phyloP scores from a whole-genome alignment of 2,329 filamentous ascomycete genomes.

The Acephala macrosclerotiorum region DNA sequence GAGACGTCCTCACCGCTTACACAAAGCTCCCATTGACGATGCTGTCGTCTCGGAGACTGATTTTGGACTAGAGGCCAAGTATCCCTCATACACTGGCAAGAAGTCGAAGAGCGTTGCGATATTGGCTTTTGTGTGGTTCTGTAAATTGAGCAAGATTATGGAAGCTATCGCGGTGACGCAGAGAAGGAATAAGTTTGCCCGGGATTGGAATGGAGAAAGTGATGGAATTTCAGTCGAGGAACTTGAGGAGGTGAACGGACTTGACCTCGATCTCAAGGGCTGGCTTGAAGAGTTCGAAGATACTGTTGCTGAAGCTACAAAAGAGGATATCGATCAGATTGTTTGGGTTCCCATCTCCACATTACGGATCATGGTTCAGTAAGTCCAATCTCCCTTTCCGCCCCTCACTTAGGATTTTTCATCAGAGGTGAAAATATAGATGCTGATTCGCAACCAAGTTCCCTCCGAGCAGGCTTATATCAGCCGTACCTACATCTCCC shows the following conservation, averaged over 20 bases:
- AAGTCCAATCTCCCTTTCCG: constrained; percentile 7
- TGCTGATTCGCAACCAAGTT: constrained; percentile 15
- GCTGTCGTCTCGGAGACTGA: constrained; percentile 17
- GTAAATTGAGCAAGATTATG: constrained; percentile 27
- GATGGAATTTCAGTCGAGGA: constrained; percentile 6
- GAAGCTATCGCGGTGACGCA: constrained; percentile 22
- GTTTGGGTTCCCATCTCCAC: constrained; percentile 20
- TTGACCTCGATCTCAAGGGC: constrained; percentile 14
- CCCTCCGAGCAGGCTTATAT: constrained; percentile 22
- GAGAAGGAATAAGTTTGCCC: constrained; percentile 15
- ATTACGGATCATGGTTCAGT: constrained; percentile 24
- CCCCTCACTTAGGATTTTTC: neutral
- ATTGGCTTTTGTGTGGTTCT: constrained; percentile 28
- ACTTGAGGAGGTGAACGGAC: constrained; percentile 16
- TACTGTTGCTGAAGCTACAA: constrained; percentile 4
- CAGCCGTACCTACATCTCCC: constrained; percentile 25
- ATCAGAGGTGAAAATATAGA: neutral
- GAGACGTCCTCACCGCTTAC: constrained; percentile 24
- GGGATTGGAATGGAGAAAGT: constrained; percentile 21
- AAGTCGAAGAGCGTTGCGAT: constrained; percentile 17
- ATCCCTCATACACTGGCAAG: constrained; percentile 15
- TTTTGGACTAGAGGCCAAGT: constrained; percentile 22
- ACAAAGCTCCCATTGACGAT: constrained; percentile 17
- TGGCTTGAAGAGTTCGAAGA: constrained; percentile 24
- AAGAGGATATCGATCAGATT: constrained; percentile 9